Evolutionary conservation across 1,139 yeast species (phyloP), one percentile per base, ranked within the genome.

Genomic region (Pichia sp.): DNA sequence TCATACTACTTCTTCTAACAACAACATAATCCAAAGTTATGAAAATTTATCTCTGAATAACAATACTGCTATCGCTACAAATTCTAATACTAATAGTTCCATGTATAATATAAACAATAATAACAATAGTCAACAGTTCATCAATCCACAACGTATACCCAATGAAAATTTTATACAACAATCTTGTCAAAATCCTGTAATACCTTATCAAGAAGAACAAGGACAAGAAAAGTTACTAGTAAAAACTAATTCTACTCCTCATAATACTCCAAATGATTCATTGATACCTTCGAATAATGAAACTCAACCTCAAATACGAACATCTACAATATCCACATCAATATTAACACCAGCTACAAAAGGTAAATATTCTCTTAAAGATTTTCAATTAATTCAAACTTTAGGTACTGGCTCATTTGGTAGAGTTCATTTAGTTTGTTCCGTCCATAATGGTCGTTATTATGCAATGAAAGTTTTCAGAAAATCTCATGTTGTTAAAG

Each of bases 381-480:
- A 76, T 53, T 76, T 76, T 51, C 71, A 68, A 40, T 65, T 74
- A 35, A 63, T 76, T 62, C 63, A 80, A 46, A 76, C 81, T 6
- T 62, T 76, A 42, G 81, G 81, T 2, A 76, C 81, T 0, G 81
- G 81, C 1, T 73, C 78, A 3, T 76, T 76, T 57, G 81, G 81
- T n/a, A 59, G 81, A 47, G 81, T 76, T 34, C 80, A 76, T 58
- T 60, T 76, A 47, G 80, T 74, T 14, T 60, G 79, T 38, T 71
- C 77, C 1, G 75, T 74, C 15, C 81, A 76, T 56, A 76, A 76
- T 51, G 80, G 79, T 4, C 62, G 80, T 41, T 76, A 69, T 52
- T 76, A 76, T 52, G 80, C 80, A 34, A 74, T 76, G 64, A 76
- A 76, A 54, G 78, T 74, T 11, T 66, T 76, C 56, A 70, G 75